Percentiles rank a stretch among this genome's conserved stretches.
These are phyloP conservation scores for Dalbergia cultrata DNA, from an alignment of 306 rosid species.

Conservation along the genomic window DNA sequence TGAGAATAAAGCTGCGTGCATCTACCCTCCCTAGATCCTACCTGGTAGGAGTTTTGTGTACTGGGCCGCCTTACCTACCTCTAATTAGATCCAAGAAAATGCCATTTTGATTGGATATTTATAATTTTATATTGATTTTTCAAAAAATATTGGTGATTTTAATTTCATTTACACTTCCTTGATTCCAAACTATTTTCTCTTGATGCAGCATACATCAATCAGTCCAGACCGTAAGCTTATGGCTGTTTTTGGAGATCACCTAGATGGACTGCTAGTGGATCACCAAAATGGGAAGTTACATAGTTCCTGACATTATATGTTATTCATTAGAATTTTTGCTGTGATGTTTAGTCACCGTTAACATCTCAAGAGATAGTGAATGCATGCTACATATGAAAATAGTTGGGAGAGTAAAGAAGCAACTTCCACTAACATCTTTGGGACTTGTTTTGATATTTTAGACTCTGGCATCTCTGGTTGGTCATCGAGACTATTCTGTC, in stretches of 20 bases:
- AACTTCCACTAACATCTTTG: slow-evolving; percentile 40
- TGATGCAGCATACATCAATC: slow-evolving; percentile 81
- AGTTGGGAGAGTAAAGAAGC: background rate
- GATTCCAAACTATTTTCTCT: slow-evolving; percentile 33
- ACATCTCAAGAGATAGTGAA: no score
- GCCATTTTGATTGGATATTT: slow-evolving; percentile 16
- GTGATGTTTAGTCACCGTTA: background rate
- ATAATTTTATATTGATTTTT: background rate
- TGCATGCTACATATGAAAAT: no score
- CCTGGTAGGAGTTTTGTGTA: no score
- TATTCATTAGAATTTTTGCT: slow-evolving; percentile 1
- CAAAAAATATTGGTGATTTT: background rate
- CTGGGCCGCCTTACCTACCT: background rate
- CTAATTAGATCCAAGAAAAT: slow-evolving; percentile 14
- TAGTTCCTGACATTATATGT: slow-evolving; percentile 4
- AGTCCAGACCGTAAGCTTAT: slow-evolving; percentile 84
- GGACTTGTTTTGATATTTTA: slow-evolving; percentile 42
- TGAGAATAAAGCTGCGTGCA: no score
- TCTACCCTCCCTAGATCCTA: no score
- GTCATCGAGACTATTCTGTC: slow-evolving; percentile 84
- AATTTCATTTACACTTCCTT: slow-evolving; percentile 11
- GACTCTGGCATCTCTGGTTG: slow-evolving; percentile 73
- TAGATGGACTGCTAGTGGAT: slow-evolving; percentile 81
- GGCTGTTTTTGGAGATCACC: slow-evolving; percentile 79
- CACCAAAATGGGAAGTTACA: slow-evolving; percentile 84